Conservation (phyloP, 345 rosid species). For the Arabis alpina region DNA sequence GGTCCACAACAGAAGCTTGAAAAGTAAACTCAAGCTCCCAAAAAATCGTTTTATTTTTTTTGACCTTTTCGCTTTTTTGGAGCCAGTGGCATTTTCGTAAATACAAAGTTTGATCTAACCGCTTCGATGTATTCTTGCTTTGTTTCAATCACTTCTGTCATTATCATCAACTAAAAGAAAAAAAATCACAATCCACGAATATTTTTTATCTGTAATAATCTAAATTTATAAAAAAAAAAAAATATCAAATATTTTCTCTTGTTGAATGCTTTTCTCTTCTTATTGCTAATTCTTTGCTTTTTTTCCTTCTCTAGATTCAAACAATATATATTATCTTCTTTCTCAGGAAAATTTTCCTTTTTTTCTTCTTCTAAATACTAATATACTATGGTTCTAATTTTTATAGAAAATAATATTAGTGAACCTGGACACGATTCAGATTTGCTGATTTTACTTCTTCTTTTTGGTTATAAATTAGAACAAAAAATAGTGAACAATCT, state of each 20-base stretch:
- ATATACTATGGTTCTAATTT: conserved; percentile 5
- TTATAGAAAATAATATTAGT: conserved; percentile 14
- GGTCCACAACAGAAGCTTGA: neutral
- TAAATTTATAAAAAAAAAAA: neutral
- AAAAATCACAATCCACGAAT: neutral
- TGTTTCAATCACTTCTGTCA: conserved; percentile 30
- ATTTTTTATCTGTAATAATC: conserved; percentile 5
- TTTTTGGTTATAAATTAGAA: neutral
- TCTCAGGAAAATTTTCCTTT: neutral
- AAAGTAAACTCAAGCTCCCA: conserved; percentile 28
- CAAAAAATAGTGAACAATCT: conserved; percentile 26
- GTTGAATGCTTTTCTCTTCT: neutral
- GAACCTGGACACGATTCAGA: conserved; percentile 32
- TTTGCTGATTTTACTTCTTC: conserved; percentile 7
- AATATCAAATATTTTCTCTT: neutral
- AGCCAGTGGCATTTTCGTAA: conserved; percentile 29
- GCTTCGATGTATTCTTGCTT: conserved; percentile 6
- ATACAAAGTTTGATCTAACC: neutral
- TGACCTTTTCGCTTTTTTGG: conserved; percentile 34
- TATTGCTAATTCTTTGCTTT: neutral
- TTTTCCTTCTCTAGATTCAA: neutral
- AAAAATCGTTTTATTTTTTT: conserved; percentile 1
- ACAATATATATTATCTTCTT: neutral
- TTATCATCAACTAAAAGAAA: conserved; percentile 15
- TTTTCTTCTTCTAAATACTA: neutral